These are phyloP conservation scores for Acanthamoeba triangularis DNA, from an alignment of 208 protist species.

Conservation along the genomic window DNA sequence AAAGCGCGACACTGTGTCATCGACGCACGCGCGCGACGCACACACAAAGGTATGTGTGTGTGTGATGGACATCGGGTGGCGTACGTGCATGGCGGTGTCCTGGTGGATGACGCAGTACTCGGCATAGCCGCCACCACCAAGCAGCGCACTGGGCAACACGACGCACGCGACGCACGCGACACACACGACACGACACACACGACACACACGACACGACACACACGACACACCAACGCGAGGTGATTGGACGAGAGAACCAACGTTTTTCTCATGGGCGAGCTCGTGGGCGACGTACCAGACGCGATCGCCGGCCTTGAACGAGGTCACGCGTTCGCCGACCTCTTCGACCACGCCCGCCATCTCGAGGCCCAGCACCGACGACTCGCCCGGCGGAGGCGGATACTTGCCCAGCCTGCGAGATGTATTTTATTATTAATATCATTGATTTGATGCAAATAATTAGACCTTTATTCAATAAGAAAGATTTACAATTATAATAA, in stretches of 20 bases:
- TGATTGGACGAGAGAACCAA: slow-evolving; percentile 75
- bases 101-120: slow-evolving; percentile 94
- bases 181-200: too few relatives aligned
- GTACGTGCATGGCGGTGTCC: slow-evolving; percentile 48
- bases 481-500: neutral
- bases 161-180: neutral
- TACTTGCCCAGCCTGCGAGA: slow-evolving; percentile 91
- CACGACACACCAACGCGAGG: neutral
- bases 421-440: neutral
- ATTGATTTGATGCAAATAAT: too few relatives aligned
- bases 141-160: slow-evolving; percentile 94
- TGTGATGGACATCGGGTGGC: neutral
- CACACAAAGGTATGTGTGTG: neutral
- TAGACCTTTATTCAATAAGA: too few relatives aligned
- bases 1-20: neutral
- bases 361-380: neutral
- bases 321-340: neutral
- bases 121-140: slow-evolving; percentile 95
- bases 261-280: slow-evolving; percentile 94
- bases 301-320: neutral
- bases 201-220: neutral
- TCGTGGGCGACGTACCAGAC: slow-evolving; percentile 87
- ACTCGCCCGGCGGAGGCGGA: slow-evolving; percentile 92
- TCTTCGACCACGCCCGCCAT: neutral
- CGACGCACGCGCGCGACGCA: too few relatives aligned